Evolutionary conservation across 164 flowering plant genomes (phyloP), one percentile per base, ranked within the genome.

Genomic region (Amborella trichopoda): DNA sequence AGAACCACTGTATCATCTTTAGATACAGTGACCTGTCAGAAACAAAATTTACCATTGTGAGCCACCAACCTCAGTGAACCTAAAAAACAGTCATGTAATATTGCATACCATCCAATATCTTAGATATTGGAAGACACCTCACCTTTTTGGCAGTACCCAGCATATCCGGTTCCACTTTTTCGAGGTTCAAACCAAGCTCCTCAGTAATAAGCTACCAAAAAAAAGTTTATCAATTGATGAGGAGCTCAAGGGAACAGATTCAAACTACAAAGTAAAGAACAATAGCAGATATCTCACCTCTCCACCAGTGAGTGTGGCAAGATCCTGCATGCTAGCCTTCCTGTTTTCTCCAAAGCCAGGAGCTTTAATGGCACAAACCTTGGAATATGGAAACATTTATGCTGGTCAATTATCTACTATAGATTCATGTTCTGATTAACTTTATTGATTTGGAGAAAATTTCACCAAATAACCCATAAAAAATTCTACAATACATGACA

Each of bases 311-410:
- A 90, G 75, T 40, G 50, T 67, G 14, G 95, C 82, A 50, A 90
- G 91, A 71, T 90, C 97, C 26, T 90, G 88, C 53, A 90, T 55
- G 53, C 52, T 25, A 8, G 86, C 68, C 54, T 83, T 90, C 67
- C 98, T 76, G 67, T 81, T 90, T 46, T 90, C 98, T 53, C 98
- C 98, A 76, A 90, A 90, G 5, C 95, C 95, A 56, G 97, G 97
- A 26, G 95, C 94, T 61, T 90, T 90, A 12, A 90, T 67, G 34
- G 96, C 91, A 69, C 96, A 90, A n/a, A 86, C 85, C 97, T 89
- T 49, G 2, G 44, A 13, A 30, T 21, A 37, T 46, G 49, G n/a
- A 23, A 41, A 5, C n/a, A n/a, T n/a, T n/a, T n/a, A n/a, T n/a
- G n/a, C n/a, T n/a, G n/a, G n/a, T n/a, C n/a, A n/a, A n/a, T n/a